phyloP scores from a whole-genome alignment of 208 protist species.

The Leptomonas pyrrhocoris region DNA sequence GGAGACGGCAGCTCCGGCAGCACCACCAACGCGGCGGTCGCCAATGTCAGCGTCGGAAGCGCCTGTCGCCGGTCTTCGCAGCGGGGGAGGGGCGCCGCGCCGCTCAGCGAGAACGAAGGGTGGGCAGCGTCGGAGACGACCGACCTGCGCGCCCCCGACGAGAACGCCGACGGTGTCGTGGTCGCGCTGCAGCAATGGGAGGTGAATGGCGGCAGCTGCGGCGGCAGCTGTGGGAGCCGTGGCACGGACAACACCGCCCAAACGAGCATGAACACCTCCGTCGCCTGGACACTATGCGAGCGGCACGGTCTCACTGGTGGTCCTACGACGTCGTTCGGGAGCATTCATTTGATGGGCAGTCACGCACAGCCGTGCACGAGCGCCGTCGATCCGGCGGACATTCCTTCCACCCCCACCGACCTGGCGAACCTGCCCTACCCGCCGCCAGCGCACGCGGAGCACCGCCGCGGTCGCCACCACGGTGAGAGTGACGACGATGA shows the following conservation, averaged over 20 bases:
- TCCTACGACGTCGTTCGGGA: conserved; percentile 12
- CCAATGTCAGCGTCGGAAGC: neutral
- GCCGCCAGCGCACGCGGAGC: neutral
- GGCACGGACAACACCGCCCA: neutral
- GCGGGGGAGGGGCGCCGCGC: neutral
- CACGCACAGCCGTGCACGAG: conserved; percentile 16
- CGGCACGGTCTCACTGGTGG: neutral
- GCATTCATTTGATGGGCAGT: conserved; percentile 17
- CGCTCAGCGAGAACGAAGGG: neutral
- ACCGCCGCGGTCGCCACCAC: neutral
- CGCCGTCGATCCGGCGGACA: conserved; percentile 10
- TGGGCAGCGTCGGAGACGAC: neutral
- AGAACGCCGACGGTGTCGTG: neutral
- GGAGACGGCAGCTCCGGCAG: conserved; percentile 6
- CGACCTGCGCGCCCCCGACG: neutral
- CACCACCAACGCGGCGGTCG: neutral
- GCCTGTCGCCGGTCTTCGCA: neutral
- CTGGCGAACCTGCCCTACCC: conserved; percentile 5
- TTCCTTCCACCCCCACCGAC: conserved; percentile 22
- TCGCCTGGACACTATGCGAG: neutral
- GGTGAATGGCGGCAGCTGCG: conserved; percentile 2
- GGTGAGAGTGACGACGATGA: neutral
- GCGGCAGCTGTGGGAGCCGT: conserved; percentile 8
- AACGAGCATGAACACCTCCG: neutral
- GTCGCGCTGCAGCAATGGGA: conserved; percentile 6